phyloP scores from a whole-genome alignment of 176 grass and related monocot species.

The Rhynchospora tenuis region DNA sequence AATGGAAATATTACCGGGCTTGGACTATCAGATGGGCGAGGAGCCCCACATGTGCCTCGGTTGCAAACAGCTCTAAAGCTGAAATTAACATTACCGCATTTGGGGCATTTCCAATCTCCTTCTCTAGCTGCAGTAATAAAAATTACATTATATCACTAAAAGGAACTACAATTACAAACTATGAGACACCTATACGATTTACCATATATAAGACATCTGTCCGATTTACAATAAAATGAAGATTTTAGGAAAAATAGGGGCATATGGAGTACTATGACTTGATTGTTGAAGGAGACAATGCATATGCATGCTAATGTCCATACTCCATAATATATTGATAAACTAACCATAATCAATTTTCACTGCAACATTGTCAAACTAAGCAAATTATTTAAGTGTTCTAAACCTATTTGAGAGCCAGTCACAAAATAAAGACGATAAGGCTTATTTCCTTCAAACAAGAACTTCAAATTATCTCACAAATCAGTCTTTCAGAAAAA shows the following conservation, averaged over 20 bases:
- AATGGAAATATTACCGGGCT: conserved; percentile 59
- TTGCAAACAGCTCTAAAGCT: conserved; percentile 97
- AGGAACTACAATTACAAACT: background rate
- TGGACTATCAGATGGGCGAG: conserved; percentile 76
- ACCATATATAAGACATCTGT: background rate
- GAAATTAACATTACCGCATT: conserved; percentile 99
- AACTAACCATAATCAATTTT: background rate
- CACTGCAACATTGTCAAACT: background rate
- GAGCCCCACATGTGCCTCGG: conserved; percentile 73
- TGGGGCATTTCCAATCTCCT: conserved; percentile 87
- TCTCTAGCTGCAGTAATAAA: conserved; percentile 42
- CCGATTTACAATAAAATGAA: background rate
- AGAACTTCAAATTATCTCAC: background rate
- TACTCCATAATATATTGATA: background rate
- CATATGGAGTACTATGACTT: no score
- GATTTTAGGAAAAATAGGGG: no score
- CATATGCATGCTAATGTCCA: no score
- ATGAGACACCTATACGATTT: background rate
- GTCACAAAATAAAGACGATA: background rate
- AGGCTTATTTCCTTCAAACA: background rate
- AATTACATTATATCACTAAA: background rate
- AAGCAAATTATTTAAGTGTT: background rate
- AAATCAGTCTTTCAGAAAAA: background rate
- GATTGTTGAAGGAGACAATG: no score
- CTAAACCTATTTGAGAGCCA: background rate